These are phyloP conservation scores for Steccherinum ochraceum DNA, from an alignment of 768 basidiomycete species.

Conservation along the genomic window DNA sequence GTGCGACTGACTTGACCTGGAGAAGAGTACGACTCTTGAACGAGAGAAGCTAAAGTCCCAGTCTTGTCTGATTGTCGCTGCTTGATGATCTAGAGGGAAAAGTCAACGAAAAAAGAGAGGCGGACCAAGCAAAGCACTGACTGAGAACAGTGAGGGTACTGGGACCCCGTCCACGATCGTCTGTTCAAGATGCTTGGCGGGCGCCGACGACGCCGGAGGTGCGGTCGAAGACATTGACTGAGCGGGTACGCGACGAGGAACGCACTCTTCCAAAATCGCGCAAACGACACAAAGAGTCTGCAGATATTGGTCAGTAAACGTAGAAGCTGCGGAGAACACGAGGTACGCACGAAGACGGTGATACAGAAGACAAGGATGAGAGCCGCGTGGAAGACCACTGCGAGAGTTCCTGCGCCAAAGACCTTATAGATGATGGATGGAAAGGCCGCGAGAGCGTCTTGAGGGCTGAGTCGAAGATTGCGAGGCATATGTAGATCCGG, in stretches of 20 bases:
- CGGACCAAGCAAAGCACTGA: background rate
- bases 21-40: background rate
- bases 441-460: background rate
- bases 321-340: no score
- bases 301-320: no score
- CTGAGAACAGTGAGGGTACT: background rate
- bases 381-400: background rate
- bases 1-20: background rate
- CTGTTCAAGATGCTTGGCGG: background rate
- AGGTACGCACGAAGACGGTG: background rate
- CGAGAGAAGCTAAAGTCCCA: background rate
- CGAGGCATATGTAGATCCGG: no score
- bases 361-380: background rate
- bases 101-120: background rate
- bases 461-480: background rate
- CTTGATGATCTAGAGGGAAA: background rate
- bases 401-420: background rate
- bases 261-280: background rate
- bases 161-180: background rate
- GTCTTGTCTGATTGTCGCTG: background rate
- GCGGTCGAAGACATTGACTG: background rate
- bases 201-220: no score
- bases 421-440: background rate
- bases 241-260: background rate
- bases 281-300: background rate